Base-by-base conservation (phyloP, 306 rosid species). In the Glycyrrhiza uralensis region DNA sequence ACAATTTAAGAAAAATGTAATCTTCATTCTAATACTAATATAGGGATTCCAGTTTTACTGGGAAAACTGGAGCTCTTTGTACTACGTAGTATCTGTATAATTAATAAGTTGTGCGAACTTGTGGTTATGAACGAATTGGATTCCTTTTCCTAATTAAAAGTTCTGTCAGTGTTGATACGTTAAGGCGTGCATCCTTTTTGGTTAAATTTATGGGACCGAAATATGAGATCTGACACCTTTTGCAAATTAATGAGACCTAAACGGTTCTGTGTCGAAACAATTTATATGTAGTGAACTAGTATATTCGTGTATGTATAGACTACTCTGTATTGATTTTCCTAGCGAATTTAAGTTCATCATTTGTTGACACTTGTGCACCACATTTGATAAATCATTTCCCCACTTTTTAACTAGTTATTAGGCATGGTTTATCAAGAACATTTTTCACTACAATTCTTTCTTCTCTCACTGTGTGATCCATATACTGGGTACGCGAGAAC, bases 1-100 rank as follows among this genome's bases (percentile, higher is more conserved):
- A 94, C 77, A 94, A 91, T 59, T 82, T 94, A 4, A 86, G 98
- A 79, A 94, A 9, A 81, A 94, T 91, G 97, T 94, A 88, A 78
- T 66, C 17, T 66, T n/a, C n/a, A n/a, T 45, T 69, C 42, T 62
- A n/a, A n/a, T n/a, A n/a, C n/a, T n/a, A n/a, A n/a, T n/a, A n/a
- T 36, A 50, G 29, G 56, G 61, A 17, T 66, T 67, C 60, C 66
- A 14, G 28, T 19, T 78, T 72, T 42, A 58, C 74, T 57, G 54
- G 65, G 82, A 57, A 59, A 63, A 83, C 33, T 66, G 82, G 57
- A 64, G 11, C 67, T 35, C 38, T 72, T 51, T 84, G 69, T 70
- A 74, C 44, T 65, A 65, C 82, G 67, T 74, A 68, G n/a, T n/a
- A n/a, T n/a, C n/a, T n/a, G n/a, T 73, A 79, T 72, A 51, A 69